Evolutionary conservation across 306 rosid species (phyloP).

Genomic region (Hippophae rhamnoides): DNA sequence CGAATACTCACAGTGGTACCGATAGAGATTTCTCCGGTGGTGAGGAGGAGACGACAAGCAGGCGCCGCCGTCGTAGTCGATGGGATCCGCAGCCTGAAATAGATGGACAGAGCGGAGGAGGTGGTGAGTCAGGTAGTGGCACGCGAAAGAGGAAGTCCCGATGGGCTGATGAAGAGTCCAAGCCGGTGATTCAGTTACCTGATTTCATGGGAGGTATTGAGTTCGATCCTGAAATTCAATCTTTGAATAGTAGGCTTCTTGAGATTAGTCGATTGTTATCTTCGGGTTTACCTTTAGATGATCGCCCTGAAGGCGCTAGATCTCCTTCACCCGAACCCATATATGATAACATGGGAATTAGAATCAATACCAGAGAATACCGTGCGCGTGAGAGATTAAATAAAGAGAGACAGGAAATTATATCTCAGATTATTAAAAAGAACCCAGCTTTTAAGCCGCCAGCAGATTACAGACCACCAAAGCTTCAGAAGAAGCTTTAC

Average conservation of each 20-base stretch:
- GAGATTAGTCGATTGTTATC: constrained; percentile 92
- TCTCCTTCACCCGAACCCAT: constrained; percentile 97
- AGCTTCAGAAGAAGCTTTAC: constrained; percentile 97
- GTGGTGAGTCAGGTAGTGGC: constrained; percentile 46
- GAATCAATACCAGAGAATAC: constrained; percentile 86
- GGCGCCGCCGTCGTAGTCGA: constrained; percentile 73
- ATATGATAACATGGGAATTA: constrained; percentile 86
- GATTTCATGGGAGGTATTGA: constrained; percentile 97
- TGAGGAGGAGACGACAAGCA: constrained; percentile 81
- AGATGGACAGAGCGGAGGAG: constrained; percentile 47
- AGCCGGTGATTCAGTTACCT: constrained; percentile 83
- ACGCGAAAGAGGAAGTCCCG: constrained; percentile 75
- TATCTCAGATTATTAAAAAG: constrained; percentile 78
- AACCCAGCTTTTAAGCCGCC: constrained; percentile 97
- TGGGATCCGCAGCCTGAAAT: constrained; percentile 98
- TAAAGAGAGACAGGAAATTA: constrained; percentile 86
- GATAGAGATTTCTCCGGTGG: constrained; percentile 86
- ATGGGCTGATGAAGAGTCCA: constrained; percentile 95
- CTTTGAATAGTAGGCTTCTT: constrained; percentile 81
- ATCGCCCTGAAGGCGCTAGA: constrained; percentile 91
- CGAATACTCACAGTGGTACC: constrained; percentile 66
- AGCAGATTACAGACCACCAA: constrained; percentile 90
- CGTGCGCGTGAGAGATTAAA: constrained; percentile 90
- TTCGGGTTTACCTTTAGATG: constrained; percentile 87
- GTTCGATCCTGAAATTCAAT: constrained; percentile 90